Evolutionary conservation across 805 yeast species (phyloP), one percentile per base, ranked within the genome.

Genomic region (Priceomyces carsonii): DNA sequence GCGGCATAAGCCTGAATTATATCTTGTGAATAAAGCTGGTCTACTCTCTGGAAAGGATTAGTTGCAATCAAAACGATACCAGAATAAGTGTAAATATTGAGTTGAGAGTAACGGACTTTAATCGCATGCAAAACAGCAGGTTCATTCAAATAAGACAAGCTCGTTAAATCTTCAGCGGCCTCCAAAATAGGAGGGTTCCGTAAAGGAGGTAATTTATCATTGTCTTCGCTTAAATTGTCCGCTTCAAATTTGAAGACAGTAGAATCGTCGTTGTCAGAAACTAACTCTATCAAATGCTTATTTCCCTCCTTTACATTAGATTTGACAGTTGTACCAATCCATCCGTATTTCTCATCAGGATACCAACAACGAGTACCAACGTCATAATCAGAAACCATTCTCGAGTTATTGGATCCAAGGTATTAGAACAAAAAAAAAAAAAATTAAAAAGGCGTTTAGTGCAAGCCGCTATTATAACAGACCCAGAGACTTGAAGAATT

Each of bases 41-140:
- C 98, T 27, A 89, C 87, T 48, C 85, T 75, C 58, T 88, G 96
- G 62, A 91, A 91, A 8, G 99, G 99, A 59, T 91, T 91, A 2
- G 95, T 83, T 14, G 99, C 99, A 54, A 91, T 91, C 57, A 91
- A 76, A 32, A 91, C 99, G 37, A 91, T 93, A 60, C 99, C 99
- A 1, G 96, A 86, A 59, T 91, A 91, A 2, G 99, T 93, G 62
- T 91, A 91, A 41, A 91, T 91, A 57, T 83, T 86, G 50, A 91
- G 75, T 57, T 88, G 96, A 23, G 89, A 73, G 57, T 93, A 91
- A 47, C 99, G 79, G 43, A 85, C 78, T 53, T 80, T 83, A 57
- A 93, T 91, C 13, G 98, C 97, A 53, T 90, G 95, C 47, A 91
- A 73, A 32, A 91, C 96, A 1, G 97, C 95, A 1, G 99, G 98